Evolutionary conservation across 495 filamentous ascomycete species (phyloP), one percentile per base, ranked within the genome.

Genomic region (Trichoderma gamsii): DNA sequence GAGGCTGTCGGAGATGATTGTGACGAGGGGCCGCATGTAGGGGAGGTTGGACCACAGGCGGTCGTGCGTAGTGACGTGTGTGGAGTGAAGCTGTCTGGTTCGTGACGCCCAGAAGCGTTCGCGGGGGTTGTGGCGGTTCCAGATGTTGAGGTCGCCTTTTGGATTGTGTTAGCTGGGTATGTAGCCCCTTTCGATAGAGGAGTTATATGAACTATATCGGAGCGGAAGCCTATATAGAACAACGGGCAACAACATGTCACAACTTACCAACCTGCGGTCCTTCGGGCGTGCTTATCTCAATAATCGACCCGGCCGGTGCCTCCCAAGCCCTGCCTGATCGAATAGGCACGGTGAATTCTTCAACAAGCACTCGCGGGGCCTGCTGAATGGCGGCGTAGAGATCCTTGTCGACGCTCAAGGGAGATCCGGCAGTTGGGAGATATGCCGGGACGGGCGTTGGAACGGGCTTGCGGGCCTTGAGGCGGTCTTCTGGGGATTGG

Each of bases 51-150:
- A 89, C 91, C 91, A 93, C 1, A 93, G 77, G 6, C 90, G 84
- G 76, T 94, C 89, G 41, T 85, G 84, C 7, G 84, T 82, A 0
- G 83, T 84, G 23, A 93, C 84, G 71, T 95, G 91, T 1, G 87
- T 87, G 38, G 86, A 83, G 64, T 95, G 88, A 27, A 95, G 84
- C 72, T 95, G 91, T 65, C 87, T 83, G 5, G 91, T 95, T 52
- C 91, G 84, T 0, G 85, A 80, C 2, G 91, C 91, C 91, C 91
- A 95, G 76, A 95, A 89, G 35, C 84, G 83, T 74, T 93, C 90
- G 15, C 89, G 84, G 0, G 90, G 90, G 72, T 93, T 92, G 67
- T 88, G 80, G 43, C 81, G 81, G 63, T 89, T 90, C 88, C 88
- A 95, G 71, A 93, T 84, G 73, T 95, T 95, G 29, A 95, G 80